phyloP scores from a whole-genome alignment of 768 basidiomycete species.

The Lentinula sp. region DNA sequence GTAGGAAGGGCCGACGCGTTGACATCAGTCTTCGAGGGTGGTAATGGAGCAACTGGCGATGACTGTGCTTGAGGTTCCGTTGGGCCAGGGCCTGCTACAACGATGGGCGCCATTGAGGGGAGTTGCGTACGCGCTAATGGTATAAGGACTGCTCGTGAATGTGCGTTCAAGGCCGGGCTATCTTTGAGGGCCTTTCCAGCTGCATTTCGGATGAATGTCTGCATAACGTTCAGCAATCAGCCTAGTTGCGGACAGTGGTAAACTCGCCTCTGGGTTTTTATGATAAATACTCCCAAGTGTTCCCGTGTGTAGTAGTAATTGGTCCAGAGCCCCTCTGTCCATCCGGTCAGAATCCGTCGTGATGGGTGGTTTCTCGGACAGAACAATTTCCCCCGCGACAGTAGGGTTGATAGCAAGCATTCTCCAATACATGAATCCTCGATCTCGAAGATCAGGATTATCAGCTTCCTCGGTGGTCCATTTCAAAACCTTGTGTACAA shows the following conservation, averaged over 20 bases:
- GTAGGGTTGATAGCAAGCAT: constrained; percentile 89
- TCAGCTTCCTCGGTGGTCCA: constrained; percentile 98
- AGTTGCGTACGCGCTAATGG: constrained; percentile 49
- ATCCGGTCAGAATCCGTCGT: constrained; percentile 98
- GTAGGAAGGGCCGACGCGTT: constrained; percentile 21
- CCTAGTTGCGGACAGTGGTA: neutral
- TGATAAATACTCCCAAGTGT: constrained; percentile 96
- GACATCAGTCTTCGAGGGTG: constrained; percentile 24
- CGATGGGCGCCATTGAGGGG: constrained; percentile 34
- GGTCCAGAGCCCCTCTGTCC: constrained; percentile 95
- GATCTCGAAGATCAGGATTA: constrained; percentile 94
- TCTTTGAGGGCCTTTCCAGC: constrained; percentile 77
- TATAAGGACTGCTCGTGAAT: constrained; percentile 70
- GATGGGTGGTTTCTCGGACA: constrained; percentile 91
- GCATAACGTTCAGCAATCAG: constrained; percentile 4
- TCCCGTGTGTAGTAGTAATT: constrained; percentile 88
- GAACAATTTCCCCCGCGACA: constrained; percentile 83
- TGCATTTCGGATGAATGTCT: constrained; percentile 94
- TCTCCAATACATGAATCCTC: constrained; percentile 99
- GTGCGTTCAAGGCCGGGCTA: constrained; percentile 82
- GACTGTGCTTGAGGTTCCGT: constrained; percentile 32
- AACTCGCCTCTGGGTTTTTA: constrained; percentile 85
- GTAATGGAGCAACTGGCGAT: constrained; percentile 17
- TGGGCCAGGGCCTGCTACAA: constrained; percentile 61
- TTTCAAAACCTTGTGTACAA: constrained; percentile 93